Base-by-base conservation (phyloP, 2,329 filamentous ascomycete species). In the Nakataea oryzae region DNA sequence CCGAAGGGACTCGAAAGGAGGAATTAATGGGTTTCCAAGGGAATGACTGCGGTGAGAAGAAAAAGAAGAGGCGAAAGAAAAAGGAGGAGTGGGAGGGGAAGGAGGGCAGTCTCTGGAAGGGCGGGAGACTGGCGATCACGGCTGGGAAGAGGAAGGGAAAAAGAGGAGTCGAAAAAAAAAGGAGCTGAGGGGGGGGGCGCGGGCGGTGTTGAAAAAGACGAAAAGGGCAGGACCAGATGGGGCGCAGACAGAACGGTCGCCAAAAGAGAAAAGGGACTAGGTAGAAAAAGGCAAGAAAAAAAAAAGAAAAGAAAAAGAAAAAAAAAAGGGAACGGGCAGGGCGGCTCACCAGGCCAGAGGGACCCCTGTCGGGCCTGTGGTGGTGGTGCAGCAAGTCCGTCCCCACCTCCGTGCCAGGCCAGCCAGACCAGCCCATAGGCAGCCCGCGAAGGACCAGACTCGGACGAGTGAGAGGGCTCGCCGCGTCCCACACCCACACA, bases 41-140 rank as follows among this genome's bases (percentile, higher is more conserved):
- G 78, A 81, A 75, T 74, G 79, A 81, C 78, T 80, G 73, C 72
- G 70, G 70, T 73, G 75, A 79, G 75, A 41, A 41, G 72, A 73
- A 77, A 77, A 74, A 70, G 70, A 67, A 72, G 66, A 69, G 67
- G 65, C 65, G 64, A 63, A 63, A 64, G 60, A 63, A 65, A 65
- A 61, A 63, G 61, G 62, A 64, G 58, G 64, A 65, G 28, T 57
- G 28, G 57, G 30, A 41, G 59, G 59, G 47, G 59, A 34, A 61
- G 6, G 59, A 56, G 28, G 47, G 58, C 27, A 60, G 41, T 29
- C 41, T 61, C 34, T 47, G 50, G 54, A 61, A 29, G 24, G 32
- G 59, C 28, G 59, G 59, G 50, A 47, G 47, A 47, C 59, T 58
- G 57, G 57, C 57, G 57, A 61, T 61, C 67, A 76, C 77, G 76